Conservation (phyloP, 306 rosid genomes). For the Luffa aegyptiaca region DNA sequence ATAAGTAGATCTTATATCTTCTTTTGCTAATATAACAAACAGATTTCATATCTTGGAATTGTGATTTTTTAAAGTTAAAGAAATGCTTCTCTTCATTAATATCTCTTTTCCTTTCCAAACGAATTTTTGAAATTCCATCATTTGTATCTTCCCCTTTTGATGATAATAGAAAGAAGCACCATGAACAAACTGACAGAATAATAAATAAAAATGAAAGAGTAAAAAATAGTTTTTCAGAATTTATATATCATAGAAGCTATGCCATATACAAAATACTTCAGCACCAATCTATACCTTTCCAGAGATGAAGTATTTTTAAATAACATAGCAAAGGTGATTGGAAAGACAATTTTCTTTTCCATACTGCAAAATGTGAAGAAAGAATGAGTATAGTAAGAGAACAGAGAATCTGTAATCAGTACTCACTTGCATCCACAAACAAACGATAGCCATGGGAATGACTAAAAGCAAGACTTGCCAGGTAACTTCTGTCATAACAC, state of each 20-base stretch:
- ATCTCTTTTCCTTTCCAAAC: not conserved
- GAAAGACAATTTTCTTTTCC: not conserved
- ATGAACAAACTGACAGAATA: not conserved
- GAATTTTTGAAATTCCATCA: not conserved
- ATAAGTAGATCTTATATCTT: not conserved
- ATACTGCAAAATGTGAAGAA: not conserved
- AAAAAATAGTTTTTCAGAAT: not conserved
- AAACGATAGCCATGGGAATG: slow-evolving; percentile 84
- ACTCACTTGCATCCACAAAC: slow-evolving; percentile 99
- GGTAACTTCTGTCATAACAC: slow-evolving; percentile 77
- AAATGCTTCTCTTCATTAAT: not conserved
- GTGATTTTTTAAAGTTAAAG: not conserved
- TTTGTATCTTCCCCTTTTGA: not conserved
- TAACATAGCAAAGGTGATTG: not conserved
- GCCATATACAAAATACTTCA: not conserved
- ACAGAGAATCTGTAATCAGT: not conserved
- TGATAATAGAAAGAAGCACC: not conserved
- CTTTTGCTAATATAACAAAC: not conserved
- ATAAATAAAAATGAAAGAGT: not conserved
- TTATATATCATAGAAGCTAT: not conserved
- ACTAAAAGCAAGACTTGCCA: slow-evolving; percentile 93
- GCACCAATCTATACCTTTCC: not conserved
- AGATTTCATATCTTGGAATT: not conserved
- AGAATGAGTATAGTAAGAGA: not conserved
- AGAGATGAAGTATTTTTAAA: not conserved